Conservation (phyloP, 2,329 filamentous ascomycete genomes). For the Mycosphaerella sp. region DNA sequence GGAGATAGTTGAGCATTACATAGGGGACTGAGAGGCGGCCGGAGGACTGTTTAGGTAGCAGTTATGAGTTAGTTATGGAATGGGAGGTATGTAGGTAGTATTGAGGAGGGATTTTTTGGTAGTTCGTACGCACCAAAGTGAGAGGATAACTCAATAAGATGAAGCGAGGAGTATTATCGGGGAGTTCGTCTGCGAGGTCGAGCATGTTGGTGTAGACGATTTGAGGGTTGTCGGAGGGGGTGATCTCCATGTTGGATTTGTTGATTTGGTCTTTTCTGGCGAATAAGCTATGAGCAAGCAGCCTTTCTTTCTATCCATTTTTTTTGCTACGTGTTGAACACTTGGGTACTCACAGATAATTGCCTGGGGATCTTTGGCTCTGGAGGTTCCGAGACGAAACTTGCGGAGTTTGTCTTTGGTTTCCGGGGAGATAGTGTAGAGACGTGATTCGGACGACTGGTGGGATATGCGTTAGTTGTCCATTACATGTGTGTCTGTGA, state of each 20-base stretch:
- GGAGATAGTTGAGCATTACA: slow-evolving; percentile 90
- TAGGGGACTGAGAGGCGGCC: slow-evolving; percentile 87
- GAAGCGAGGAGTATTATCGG: slow-evolving; percentile 85
- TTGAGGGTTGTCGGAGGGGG: slow-evolving; percentile 62
- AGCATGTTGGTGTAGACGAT: slow-evolving; percentile 70
- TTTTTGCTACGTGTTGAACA: too few species aligned
- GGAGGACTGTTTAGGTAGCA: slow-evolving; percentile 51
- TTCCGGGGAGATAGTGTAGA: slow-evolving; percentile 89
- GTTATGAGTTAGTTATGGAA: too few species aligned
- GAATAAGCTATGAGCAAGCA: slow-evolving; percentile 4
- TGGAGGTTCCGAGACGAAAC: slow-evolving; percentile 85
- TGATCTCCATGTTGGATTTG: slow-evolving; percentile 82
- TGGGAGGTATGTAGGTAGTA: too few species aligned
- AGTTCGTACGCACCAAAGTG: neutral
- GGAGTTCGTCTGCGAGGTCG: slow-evolving; percentile 79
- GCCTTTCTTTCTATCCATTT: too few species aligned
- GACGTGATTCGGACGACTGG: slow-evolving; percentile 71
- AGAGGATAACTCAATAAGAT: slow-evolving; percentile 80
- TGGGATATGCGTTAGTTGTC: neutral
- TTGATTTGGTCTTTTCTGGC: slow-evolving; percentile 70
- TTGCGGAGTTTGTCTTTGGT: slow-evolving; percentile 87
- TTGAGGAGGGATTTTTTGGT: too few species aligned
- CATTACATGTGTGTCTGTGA: neutral
- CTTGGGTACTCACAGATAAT: slow-evolving; percentile 70
- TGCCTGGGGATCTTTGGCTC: slow-evolving; percentile 79